Percentiles rank a stretch among this genome's conserved stretches.
Conservation (phyloP, 2,329 filamentous ascomycete species). For the Calonectria pteridis region DNA sequence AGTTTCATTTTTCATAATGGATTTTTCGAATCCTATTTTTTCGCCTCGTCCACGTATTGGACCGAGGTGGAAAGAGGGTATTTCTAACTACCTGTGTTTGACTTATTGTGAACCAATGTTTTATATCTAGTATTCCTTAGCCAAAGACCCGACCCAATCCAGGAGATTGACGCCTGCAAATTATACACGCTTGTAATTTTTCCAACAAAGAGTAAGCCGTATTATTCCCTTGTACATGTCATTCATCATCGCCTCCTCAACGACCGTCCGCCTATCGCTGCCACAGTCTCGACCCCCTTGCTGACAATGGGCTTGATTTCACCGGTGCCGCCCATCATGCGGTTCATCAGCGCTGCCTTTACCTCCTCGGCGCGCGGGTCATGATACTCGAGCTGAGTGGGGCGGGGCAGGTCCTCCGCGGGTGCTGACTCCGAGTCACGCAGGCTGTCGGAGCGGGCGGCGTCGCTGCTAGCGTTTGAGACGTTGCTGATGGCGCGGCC, state of each 20-base stretch:
- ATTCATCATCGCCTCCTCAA: slow-evolving; percentile 39
- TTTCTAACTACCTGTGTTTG: background rate
- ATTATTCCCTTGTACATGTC: background rate
- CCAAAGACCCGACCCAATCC: background rate
- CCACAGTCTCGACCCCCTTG: slow-evolving; percentile 21
- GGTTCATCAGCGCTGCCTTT: slow-evolving; percentile 59
- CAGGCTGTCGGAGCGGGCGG: slow-evolving; percentile 52
- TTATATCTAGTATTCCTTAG: background rate
- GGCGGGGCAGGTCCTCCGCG: slow-evolving; percentile 52
- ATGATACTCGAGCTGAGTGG: slow-evolving; percentile 67
- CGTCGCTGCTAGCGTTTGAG: slow-evolving; percentile 63
- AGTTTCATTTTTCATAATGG: slow-evolving; percentile 20
- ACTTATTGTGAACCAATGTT: background rate
- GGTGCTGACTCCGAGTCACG: slow-evolving; percentile 40
- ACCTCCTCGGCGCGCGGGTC: slow-evolving; percentile 62
- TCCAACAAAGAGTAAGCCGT: background rate
- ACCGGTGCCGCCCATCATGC: slow-evolving; percentile 51
- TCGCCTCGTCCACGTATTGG: background rate
- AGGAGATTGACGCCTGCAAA: background rate
- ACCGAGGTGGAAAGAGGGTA: background rate
- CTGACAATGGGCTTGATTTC: slow-evolving; percentile 30
- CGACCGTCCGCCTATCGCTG: slow-evolving; percentile 31
- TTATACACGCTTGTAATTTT: background rate
- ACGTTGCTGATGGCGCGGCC: slow-evolving; percentile 71
- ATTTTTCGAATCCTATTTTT: slow-evolving; percentile 4